Evolutionary conservation across 2,329 filamentous ascomycete species (phyloP), one percentile per base, ranked within the genome.

Genomic region (Alternaria burnsii): DNA sequence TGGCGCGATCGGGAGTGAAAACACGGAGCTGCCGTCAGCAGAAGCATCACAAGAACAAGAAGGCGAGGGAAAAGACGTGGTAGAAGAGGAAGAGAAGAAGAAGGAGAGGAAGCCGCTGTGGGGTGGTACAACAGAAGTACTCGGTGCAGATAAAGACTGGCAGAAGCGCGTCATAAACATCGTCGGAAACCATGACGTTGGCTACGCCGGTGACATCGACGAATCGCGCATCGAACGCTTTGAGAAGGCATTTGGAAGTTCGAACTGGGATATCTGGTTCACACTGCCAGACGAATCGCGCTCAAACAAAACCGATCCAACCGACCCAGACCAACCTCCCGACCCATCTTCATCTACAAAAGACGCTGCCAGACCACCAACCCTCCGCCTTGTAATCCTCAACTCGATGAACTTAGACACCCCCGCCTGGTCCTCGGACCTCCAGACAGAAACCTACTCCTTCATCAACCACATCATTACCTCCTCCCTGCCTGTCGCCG

Each of bases 321-420:
- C 34, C 34, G 34, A 38, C 32, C 30, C 44, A 50, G 24, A 53
- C 47, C n/a, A 30, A 11, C 42, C 5, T 32, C 16, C 32, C 32
- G 32, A 16, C 16, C 10, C 11, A 63, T 10, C 38, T 40, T 20
- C 51, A 1, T 51, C 47, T 14, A 43, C 32, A 30, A 53, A 34
- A 5, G 34, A 50, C 46, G 18, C 32, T 5, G 20, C 40, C 41
- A 32, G 46, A 81, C 82, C 38, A 73, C 91, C 93, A 2, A 89
- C 92, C 63, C 82, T 99, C 46, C 90, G 94, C 67, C 83, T 99
- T 58, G 83, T 98, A 30, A 87, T 96, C 36, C 84, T 99, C 65
- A 99, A 99, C 79, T 90, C 92, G 56, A 93, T 99, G 87, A 96
- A 97, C 71, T 87, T 99, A 38, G 95, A 99, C 78, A 91, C 89